phyloP scores from a whole-genome alignment of 164 flowering plant genomes.

The Brasenia schreberi region DNA sequence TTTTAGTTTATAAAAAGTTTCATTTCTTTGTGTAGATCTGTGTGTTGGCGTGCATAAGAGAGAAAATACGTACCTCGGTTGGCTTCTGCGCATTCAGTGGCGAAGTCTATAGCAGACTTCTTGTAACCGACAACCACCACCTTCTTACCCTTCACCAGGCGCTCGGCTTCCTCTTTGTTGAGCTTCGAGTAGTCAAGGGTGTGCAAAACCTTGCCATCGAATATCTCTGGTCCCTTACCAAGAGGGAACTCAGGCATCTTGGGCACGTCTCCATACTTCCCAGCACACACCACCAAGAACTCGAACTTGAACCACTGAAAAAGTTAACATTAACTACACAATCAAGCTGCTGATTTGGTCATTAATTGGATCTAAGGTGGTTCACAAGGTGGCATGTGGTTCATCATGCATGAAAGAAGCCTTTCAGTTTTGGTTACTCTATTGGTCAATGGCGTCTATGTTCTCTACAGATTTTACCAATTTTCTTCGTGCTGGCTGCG shows the following conservation, averaged over 20 bases:
- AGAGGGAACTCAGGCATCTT: slow-evolving; percentile 36
- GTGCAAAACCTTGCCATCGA: slow-evolving; percentile 39
- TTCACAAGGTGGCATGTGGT: neutral
- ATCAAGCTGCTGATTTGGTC: neutral
- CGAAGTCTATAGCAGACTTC: slow-evolving; percentile 48
- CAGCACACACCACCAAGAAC: slow-evolving; percentile 39
- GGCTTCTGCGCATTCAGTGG: slow-evolving; percentile 22
- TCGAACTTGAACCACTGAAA: slow-evolving; percentile 7
- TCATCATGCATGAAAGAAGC: neutral
- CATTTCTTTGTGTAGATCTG: slow-evolving; percentile 1
- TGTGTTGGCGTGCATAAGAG: too few species aligned
- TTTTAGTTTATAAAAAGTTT: neutral
- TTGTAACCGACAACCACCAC: slow-evolving; percentile 35
- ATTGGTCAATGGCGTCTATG: neutral
- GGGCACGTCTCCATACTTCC: slow-evolving; percentile 38
- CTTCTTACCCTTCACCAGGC: slow-evolving; percentile 21
- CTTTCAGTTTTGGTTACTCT: neutral
- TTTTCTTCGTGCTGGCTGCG: too few species aligned
- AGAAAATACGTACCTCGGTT: slow-evolving; percentile 14
- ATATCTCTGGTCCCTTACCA: slow-evolving; percentile 33
- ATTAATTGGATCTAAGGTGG: neutral
- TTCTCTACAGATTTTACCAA: too few species aligned
- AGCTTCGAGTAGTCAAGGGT: slow-evolving; percentile 50
- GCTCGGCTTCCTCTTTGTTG: slow-evolving; percentile 21
- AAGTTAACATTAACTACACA: neutral